Conservation (phyloP, 2,329 filamentous ascomycete species). For the Hymenoscyphus fraxineus region DNA sequence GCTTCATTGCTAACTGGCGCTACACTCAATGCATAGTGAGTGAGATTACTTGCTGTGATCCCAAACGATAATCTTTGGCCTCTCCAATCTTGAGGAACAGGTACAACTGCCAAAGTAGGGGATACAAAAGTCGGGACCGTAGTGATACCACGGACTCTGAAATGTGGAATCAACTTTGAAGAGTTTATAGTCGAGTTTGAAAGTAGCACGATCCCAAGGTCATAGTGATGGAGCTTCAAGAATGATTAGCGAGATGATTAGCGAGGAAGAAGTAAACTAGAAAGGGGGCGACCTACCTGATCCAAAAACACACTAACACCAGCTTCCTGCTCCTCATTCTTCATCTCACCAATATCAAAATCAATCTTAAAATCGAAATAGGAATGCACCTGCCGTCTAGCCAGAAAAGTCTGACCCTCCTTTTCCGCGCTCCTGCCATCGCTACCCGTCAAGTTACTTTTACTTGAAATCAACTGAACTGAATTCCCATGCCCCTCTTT, state of each 20-base stretch:
- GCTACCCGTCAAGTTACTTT: slow-evolving; percentile 50
- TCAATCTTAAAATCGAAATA: slow-evolving; percentile 47
- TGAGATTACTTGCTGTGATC: slow-evolving; percentile 20
- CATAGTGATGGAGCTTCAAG: slow-evolving; percentile 42
- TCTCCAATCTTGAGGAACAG: slow-evolving; percentile 14
- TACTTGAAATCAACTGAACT: slow-evolving; percentile 46
- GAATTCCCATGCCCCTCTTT: slow-evolving; percentile 40
- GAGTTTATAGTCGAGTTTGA: slow-evolving; percentile 3
- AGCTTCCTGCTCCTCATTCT: slow-evolving; percentile 43
- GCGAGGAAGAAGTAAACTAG: not conserved
- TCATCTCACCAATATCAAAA: slow-evolving; percentile 39
- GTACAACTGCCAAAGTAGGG: slow-evolving; percentile 9
- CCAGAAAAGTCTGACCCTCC: slow-evolving; percentile 49
- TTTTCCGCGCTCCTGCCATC: slow-evolving; percentile 46
- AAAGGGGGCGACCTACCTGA: slow-evolving; percentile 13
- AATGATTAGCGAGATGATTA: not conserved
- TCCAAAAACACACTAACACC: slow-evolving; percentile 51
- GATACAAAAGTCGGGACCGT: slow-evolving; percentile 17
- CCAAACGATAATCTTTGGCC: slow-evolving; percentile 14
- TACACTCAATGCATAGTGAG: slow-evolving; percentile 22
- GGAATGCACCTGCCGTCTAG: slow-evolving; percentile 51
- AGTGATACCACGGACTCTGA: slow-evolving; percentile 18
- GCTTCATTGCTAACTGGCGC: slow-evolving; percentile 31
- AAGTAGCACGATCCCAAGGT: slow-evolving; percentile 31
- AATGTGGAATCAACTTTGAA: slow-evolving; percentile 9